These are phyloP conservation scores for Striga asiatica DNA, from an alignment of 257 asterid species.

Conservation along the genomic window DNA sequence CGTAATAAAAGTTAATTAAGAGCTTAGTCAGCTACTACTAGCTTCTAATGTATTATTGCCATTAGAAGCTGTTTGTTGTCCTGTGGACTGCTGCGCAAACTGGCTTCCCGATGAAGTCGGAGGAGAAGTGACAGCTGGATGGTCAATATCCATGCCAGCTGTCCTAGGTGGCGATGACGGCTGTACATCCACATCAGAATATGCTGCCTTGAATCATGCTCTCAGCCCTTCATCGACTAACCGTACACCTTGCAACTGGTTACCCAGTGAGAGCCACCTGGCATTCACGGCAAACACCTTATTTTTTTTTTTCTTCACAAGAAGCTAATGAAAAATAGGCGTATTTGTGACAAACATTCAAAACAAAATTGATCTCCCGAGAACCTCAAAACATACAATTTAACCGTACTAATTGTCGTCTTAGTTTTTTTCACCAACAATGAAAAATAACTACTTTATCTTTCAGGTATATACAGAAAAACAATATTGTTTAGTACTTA, in stretches of 20 bases:
- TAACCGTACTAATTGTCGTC: too few relatives aligned
- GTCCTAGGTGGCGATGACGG: slow-evolving; percentile 88
- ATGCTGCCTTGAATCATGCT: slow-evolving; percentile 95
- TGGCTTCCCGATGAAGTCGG: slow-evolving; percentile 26
- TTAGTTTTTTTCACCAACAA: too few relatives aligned
- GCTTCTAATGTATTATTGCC: slow-evolving; percentile 19
- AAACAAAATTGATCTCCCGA: too few relatives aligned
- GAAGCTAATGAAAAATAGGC: not conserved
- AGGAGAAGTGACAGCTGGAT: slow-evolving; percentile 19
- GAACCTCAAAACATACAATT: too few relatives aligned
- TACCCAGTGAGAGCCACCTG: slow-evolving; percentile 96
- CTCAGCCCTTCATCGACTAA: slow-evolving; percentile 88
- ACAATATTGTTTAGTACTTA: too few relatives aligned
- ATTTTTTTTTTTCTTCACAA: too few relatives aligned
- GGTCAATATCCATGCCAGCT: slow-evolving; percentile 64
- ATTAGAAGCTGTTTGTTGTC: slow-evolving; percentile 13
- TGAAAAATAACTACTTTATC: too few relatives aligned
- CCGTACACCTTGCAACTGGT: slow-evolving; percentile 83
- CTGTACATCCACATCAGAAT: slow-evolving; percentile 91
- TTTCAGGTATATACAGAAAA: too few relatives aligned
- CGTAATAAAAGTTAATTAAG: too few relatives aligned
- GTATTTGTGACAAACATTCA: too few relatives aligned
- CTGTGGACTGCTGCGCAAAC: slow-evolving; percentile 22
- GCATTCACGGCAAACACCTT: not conserved
- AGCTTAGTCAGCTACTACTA: too few relatives aligned